Evolutionary conservation across 2,329 filamentous ascomycete species (phyloP).

Genomic region (Exophiala xenobiotica): DNA sequence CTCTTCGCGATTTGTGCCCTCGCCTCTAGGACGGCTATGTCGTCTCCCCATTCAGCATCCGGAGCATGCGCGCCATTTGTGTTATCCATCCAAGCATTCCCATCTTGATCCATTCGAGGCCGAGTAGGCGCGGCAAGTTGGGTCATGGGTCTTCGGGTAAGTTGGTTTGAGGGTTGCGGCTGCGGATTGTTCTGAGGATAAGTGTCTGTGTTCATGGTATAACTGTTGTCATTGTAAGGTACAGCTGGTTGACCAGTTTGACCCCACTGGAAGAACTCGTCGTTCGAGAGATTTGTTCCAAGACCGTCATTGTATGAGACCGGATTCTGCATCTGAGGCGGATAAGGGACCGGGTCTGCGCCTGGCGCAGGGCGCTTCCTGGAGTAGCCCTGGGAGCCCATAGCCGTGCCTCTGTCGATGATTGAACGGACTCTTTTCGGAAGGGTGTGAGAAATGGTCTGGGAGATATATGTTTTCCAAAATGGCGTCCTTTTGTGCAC

Average conservation of each 20-base stretch:
- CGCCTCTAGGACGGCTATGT: constrained; percentile 74
- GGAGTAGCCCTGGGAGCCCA: constrained; percentile 42
- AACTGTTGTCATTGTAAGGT: constrained; percentile 53
- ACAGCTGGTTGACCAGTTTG: constrained; percentile 41
- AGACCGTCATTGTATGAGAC: constrained; percentile 40
- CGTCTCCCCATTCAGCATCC: constrained; percentile 55
- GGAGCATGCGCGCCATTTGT: constrained; percentile 36
- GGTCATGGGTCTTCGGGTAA: constrained; percentile 41
- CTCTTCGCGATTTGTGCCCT: constrained; percentile 78
- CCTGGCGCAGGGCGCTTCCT: constrained; percentile 76
- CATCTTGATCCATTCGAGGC: constrained; percentile 17
- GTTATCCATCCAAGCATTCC: constrained; percentile 39
- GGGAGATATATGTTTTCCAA: neutral
- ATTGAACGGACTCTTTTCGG: too few species aligned
- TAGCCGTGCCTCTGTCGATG: neutral
- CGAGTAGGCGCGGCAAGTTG: constrained; percentile 32
- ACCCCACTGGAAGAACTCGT: constrained; percentile 58
- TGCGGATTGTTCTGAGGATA: constrained; percentile 16
- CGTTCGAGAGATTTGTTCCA: constrained; percentile 48
- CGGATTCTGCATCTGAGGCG: constrained; percentile 51
- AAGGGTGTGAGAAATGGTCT: neutral
- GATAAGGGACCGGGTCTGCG: constrained; percentile 62
- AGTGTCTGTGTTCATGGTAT: constrained; percentile 50
- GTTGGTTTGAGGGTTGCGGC: constrained; percentile 44
- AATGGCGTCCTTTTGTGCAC: too few species aligned